Conservation (phyloP, 1,284 basidiomycete genomes). For the Heimioporus punctisporus region DNA sequence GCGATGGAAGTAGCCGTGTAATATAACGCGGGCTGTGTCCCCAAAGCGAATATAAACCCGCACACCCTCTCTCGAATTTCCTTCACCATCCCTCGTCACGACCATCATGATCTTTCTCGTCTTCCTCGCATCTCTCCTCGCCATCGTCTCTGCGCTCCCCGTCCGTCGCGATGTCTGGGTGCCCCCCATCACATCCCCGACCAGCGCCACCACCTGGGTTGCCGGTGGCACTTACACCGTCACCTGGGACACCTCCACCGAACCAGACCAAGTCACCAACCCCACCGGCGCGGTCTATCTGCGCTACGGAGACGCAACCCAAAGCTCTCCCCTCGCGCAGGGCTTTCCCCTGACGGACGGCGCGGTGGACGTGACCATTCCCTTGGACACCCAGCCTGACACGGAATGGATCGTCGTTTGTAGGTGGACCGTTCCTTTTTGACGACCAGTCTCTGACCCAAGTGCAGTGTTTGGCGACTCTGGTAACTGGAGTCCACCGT, state of each 20-base stretch:
- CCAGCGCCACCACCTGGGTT: constrained; percentile 40
- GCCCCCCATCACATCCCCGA: constrained; percentile 43
- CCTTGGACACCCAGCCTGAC: constrained; percentile 32
- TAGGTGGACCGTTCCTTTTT: constrained; percentile 28
- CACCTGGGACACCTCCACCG: constrained; percentile 45
- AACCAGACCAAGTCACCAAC: constrained; percentile 51
- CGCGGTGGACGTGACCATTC: constrained; percentile 38
- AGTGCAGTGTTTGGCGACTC: constrained; percentile 51
- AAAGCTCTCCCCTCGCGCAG: constrained; percentile 33
- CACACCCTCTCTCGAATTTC: no score
- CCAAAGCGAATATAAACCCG: no score
- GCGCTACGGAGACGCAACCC: constrained; percentile 35
- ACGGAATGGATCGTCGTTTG: constrained; percentile 41
- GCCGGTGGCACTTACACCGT: constrained; percentile 44
- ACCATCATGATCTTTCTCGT: constrained; percentile 15
- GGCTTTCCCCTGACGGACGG: constrained; percentile 45
- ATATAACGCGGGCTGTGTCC: no score
- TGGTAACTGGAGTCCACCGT: constrained; percentile 44
- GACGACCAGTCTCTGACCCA: no score
- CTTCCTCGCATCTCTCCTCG: constrained; percentile 22
- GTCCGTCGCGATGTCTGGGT: constrained; percentile 48
- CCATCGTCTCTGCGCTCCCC: constrained; percentile 30
- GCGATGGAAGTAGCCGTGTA: constrained; percentile 5
- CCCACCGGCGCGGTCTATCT: constrained; percentile 41
- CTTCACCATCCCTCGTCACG: constrained; percentile 10